phyloP scores from a whole-genome alignment of 2,329 filamentous ascomycete genomes.

The Hymenoscyphus scutula region DNA sequence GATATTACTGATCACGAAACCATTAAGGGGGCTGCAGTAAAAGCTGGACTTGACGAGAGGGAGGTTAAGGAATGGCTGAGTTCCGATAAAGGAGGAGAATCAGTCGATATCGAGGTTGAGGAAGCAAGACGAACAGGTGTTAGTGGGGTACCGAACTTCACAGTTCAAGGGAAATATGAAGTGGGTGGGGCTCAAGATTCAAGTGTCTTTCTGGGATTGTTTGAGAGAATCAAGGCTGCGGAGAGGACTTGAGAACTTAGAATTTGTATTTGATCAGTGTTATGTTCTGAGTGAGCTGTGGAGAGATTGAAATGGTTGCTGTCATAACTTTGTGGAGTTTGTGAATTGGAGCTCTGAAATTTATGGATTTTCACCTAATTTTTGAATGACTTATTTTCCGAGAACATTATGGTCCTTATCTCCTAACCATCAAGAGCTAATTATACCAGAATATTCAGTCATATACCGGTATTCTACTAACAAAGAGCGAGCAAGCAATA shows the following conservation, averaged over 20 bases:
- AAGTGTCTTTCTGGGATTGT: slow-evolving; percentile 62
- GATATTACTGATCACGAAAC: slow-evolving; percentile 59
- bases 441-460: no score
- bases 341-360: no score
- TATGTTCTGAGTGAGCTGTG: not conserved
- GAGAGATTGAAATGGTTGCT: not conserved
- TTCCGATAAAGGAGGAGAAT: slow-evolving; percentile 51
- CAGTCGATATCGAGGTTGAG: slow-evolving; percentile 34
- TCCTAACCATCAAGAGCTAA: no score
- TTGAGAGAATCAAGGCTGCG: slow-evolving; percentile 51
- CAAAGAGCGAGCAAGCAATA: no score
- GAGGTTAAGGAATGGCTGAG: slow-evolving; percentile 55
- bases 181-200: slow-evolving; percentile 72
- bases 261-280: no score
- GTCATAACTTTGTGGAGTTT: no score
- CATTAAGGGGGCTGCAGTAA: slow-evolving; percentile 51
- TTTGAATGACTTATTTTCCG: no score
- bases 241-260: slow-evolving; percentile 16
- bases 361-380: no score
- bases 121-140: slow-evolving; percentile 48
- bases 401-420: no score
- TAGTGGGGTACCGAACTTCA: slow-evolving; percentile 72
- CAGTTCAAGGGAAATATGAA: slow-evolving; percentile 65
- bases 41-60: slow-evolving; percentile 50
- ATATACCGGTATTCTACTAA: no score